Evolutionary conservation across 2,329 filamentous ascomycete species (phyloP).

Genomic region (Emergomyces orientalis): DNA sequence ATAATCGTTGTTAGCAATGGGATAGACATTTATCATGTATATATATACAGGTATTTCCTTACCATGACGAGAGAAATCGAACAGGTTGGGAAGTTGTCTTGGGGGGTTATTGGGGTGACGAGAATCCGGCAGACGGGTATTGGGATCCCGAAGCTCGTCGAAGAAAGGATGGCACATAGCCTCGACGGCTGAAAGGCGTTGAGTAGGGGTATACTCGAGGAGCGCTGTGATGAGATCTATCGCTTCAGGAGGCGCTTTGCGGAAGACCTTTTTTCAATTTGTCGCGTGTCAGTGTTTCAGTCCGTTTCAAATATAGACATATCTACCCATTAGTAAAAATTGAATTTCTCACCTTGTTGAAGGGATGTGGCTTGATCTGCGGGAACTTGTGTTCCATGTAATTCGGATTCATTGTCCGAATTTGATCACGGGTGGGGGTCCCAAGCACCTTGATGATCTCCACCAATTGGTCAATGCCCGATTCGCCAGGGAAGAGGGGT

Average conservation of each 20-base stretch:
- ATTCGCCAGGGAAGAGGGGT: conserved; percentile 94
- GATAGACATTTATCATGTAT: neutral
- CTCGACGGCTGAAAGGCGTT: conserved; percentile 84
- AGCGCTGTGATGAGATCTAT: conserved; percentile 91
- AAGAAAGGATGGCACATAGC: conserved; percentile 99
- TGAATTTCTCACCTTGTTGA: conserved; percentile 63
- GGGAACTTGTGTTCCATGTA: conserved; percentile 99
- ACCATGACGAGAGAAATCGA: conserved; percentile 93
- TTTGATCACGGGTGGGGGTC: conserved; percentile 93
- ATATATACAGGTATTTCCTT: conserved; percentile 31
- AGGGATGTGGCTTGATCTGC: conserved; percentile 98
- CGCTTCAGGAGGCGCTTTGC: conserved; percentile 84
- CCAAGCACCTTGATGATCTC: conserved; percentile 99
- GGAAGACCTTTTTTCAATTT: conserved; percentile 75
- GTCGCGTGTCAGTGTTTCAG: neutral
- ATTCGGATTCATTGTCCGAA: conserved; percentile 99
- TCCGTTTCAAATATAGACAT: too few species aligned
- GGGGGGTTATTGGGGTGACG: conserved; percentile 72
- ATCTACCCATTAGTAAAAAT: too few species aligned
- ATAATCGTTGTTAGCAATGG: conserved; percentile 13
- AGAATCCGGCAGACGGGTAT: conserved; percentile 84
- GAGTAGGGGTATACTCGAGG: conserved; percentile 93
- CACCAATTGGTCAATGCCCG: conserved; percentile 94
- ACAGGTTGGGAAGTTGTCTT: conserved; percentile 76
- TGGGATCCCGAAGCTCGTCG: conserved; percentile 88